Percentiles rank a stretch among this genome's conserved stretches.
phyloP scores from a whole-genome alignment of 805 yeast species.

The Kazachstania viticola region DNA sequence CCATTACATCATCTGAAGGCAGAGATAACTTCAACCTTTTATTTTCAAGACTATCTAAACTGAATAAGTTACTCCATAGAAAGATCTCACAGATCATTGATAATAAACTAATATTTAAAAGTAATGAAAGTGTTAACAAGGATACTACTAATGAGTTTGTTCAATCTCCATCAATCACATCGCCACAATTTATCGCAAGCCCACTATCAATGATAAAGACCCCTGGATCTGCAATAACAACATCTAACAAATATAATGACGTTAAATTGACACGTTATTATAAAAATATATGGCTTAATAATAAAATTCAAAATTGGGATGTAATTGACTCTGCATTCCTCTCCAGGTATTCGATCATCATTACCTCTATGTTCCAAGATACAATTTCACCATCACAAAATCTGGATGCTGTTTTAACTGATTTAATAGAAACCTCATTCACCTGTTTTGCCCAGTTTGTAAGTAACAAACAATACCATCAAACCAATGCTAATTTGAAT shows the following conservation, averaged over 20 bases:
- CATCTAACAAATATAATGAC: conserved; percentile 15
- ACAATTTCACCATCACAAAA: conserved; percentile 14
- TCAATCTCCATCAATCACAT: conserved; percentile 20
- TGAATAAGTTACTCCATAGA: conserved; percentile 17
- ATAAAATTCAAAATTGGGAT: conserved; percentile 28
- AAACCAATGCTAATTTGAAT: conserved; percentile 25
- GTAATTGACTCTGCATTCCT: conserved; percentile 23
- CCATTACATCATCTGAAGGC: conserved; percentile 7
- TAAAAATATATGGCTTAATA: conserved; percentile 31
- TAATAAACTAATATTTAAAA: conserved; percentile 12
- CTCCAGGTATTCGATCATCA: conserved; percentile 22
- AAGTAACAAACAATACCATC: conserved; percentile 32
- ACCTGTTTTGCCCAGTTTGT: conserved; percentile 34
- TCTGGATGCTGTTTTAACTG: conserved; percentile 15
- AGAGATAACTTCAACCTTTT: conserved; percentile 11
- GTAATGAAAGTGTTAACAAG: conserved; percentile 4
- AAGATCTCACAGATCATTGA: conserved; percentile 15
- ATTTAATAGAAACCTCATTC: conserved; percentile 28
- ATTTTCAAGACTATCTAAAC: conserved; percentile 12
- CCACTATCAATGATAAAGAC: conserved; percentile 16
- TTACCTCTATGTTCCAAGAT: conserved; percentile 24
- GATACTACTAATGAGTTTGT: conserved; percentile 9
- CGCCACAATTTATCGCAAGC: conserved; percentile 22
- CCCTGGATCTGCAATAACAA: conserved; percentile 1
- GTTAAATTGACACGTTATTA: conserved; percentile 23